Conservation (phyloP, 805 yeast species). For the Clavispora phyllophila region DNA sequence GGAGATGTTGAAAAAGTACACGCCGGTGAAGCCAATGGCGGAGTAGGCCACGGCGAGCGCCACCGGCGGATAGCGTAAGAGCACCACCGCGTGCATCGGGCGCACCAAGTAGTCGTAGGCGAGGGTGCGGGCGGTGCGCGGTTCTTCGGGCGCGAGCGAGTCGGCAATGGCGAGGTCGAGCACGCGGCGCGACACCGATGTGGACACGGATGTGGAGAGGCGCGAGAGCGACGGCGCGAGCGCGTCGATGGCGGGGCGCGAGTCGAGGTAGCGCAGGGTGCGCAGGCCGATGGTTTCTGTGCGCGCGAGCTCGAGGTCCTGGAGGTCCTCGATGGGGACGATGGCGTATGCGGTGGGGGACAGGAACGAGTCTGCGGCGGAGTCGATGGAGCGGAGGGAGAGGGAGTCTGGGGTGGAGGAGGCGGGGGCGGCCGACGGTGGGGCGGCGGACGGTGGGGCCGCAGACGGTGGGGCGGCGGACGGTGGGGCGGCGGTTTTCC, state of each 20-base stretch:
- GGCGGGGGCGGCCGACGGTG: background rate
- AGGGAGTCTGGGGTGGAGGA: background rate
- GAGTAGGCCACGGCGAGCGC: constrained; percentile 59
- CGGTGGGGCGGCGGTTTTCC: too few relatives aligned
- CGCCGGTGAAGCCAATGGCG: constrained; percentile 63
- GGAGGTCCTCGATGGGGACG: background rate
- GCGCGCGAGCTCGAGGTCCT: background rate
- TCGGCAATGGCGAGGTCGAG: constrained; percentile 14
- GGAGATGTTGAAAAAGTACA: constrained; percentile 73
- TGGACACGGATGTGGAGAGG: constrained; percentile 32
- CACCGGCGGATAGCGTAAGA: constrained; percentile 73
- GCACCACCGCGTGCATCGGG: constrained; percentile 58
- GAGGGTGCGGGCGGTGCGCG: constrained; percentile 6
- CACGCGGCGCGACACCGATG: constrained; percentile 21
- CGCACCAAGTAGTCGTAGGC: constrained; percentile 45
- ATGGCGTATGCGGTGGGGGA: background rate
- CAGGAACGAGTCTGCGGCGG: background rate
- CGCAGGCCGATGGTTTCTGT: background rate
- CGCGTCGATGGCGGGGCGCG: constrained; percentile 28
- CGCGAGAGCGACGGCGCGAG: constrained; percentile 35
- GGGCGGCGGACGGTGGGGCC: background rate
- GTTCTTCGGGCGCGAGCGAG: constrained; percentile 11
- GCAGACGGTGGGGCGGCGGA: background rate
- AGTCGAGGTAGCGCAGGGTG: background rate
- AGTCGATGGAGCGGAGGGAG: background rate